Evolutionary conservation across 2,329 filamentous ascomycete species (phyloP).

Genomic region (Colletotrichum orchidophilum): DNA sequence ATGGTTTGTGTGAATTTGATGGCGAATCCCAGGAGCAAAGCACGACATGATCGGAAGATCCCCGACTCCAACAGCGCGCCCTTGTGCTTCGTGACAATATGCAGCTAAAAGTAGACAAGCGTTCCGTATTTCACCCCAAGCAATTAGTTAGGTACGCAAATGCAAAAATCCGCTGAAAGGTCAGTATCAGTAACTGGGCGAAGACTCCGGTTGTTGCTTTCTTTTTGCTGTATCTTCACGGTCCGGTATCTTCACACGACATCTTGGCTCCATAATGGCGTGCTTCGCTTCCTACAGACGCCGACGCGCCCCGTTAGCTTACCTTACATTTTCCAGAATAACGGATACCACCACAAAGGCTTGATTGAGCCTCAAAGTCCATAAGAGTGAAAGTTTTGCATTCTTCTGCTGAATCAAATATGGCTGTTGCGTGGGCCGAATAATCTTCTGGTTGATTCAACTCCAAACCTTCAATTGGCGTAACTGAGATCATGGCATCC

Average conservation of each 20-base stretch:
- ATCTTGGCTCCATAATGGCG: slow-evolving; percentile 25
- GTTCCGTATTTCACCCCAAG: neutral
- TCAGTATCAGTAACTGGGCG: neutral
- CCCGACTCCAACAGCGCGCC: neutral
- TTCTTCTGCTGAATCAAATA: neutral
- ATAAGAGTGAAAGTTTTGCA: neutral
- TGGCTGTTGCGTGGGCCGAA: neutral
- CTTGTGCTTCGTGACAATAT: neutral
- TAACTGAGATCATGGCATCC: neutral
- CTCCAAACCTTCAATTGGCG: neutral
- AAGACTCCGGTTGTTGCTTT: neutral
- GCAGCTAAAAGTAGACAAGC: neutral
- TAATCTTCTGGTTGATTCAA: too few relatives aligned
- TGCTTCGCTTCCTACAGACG: slow-evolving; percentile 11
- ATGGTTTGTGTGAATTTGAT: neutral
- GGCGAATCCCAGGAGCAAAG: slow-evolving; percentile 9
- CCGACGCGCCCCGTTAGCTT: neutral
- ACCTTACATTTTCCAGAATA: neutral
- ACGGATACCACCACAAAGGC: neutral
- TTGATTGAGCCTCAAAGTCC: neutral
- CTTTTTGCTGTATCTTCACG: neutral
- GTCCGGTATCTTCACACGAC: slow-evolving; percentile 9
- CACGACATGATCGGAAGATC: slow-evolving; percentile 22
- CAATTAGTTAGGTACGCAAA: neutral
- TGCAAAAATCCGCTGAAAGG: neutral